Evolutionary conservation across 2,329 filamentous ascomycete species (phyloP).

Genomic region (Ceratocystis cacaofunesta): DNA sequence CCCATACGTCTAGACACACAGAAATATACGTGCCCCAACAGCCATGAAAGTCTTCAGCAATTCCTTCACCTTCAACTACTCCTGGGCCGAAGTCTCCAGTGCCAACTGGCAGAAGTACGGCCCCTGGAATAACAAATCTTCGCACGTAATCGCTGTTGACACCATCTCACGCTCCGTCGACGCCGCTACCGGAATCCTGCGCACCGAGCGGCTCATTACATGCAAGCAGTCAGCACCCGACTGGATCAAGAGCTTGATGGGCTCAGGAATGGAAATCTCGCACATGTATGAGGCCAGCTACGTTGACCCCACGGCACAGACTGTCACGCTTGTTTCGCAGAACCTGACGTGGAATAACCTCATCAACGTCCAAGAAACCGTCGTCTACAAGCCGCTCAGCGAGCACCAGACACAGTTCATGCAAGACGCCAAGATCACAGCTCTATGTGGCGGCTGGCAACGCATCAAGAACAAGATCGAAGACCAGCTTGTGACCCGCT

Average conservation of each 20-base stretch:
- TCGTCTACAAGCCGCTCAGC: conserved; percentile 57
- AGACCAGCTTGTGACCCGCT: conserved; percentile 74
- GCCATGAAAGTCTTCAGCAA: conserved; percentile 93
- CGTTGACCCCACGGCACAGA: conserved; percentile 68
- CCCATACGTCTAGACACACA: conserved; percentile 13
- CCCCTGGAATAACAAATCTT: conserved; percentile 97
- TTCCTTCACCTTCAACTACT: conserved; percentile 83
- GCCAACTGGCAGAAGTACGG: conserved; percentile 99
- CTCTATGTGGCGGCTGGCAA: conserved; percentile 91
- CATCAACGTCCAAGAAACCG: conserved; percentile 82
- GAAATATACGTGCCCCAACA: conserved; percentile 15
- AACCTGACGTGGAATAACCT: conserved; percentile 91
- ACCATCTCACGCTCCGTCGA: conserved; percentile 60
- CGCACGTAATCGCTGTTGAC: conserved; percentile 90
- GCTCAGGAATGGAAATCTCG: conserved; percentile 56
- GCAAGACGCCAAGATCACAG: conserved; percentile 85
- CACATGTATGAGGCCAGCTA: conserved; percentile 94
- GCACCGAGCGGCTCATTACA: conserved; percentile 47
- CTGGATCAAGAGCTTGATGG: conserved; percentile 68
- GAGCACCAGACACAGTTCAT: conserved; percentile 59
- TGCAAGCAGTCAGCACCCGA: conserved; percentile 53
- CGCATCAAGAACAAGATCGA: conserved; percentile 94
- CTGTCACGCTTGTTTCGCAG: conserved; percentile 90
- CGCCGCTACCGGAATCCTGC: conserved; percentile 41
- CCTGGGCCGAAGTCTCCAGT: conserved; percentile 94